Evolutionary conservation across 345 rosid species (phyloP).

Genomic region (Rhizophora apiculata): DNA sequence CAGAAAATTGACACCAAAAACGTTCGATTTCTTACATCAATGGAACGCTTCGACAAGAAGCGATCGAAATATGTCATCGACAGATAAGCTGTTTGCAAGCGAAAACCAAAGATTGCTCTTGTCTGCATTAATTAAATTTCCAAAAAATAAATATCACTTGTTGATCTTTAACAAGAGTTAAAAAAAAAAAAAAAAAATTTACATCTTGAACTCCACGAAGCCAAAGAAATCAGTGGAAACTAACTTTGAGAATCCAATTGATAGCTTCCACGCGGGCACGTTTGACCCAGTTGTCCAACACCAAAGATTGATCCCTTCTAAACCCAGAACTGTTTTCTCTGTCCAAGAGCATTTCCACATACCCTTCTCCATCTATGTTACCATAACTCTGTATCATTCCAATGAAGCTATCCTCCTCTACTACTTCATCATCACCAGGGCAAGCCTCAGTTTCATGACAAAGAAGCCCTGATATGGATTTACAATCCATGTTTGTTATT

Average conservation of each 20-base stretch:
- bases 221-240: slow-evolving; percentile 11
- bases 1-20: not conserved
- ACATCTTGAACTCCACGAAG: not conserved
- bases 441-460: slow-evolving; percentile 31
- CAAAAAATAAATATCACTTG: not conserved
- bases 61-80: slow-evolving; percentile 57
- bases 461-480: slow-evolving; percentile 30
- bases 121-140: slow-evolving; percentile 30
- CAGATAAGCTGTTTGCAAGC: slow-evolving; percentile 46
- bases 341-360: slow-evolving; percentile 29
- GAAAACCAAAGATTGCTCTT: slow-evolving; percentile 40
- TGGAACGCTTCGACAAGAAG: slow-evolving; percentile 39
- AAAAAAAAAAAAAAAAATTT: not conserved
- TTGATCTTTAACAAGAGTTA: not conserved
- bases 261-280: slow-evolving; percentile 43
- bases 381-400: not conserved
- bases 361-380: slow-evolving; percentile 22
- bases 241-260: slow-evolving; percentile 51
- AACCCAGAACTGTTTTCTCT: slow-evolving; percentile 39
- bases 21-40: slow-evolving; percentile 36
- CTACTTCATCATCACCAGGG: slow-evolving; percentile 19
- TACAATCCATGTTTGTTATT: slow-evolving; percentile 21
- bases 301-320: slow-evolving; percentile 21
- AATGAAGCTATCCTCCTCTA: slow-evolving; percentile 5
- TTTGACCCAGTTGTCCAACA: slow-evolving; percentile 26